A percentile compares a stretch with the other conserved stretches of the same genome.
Evolutionary conservation across 345 rosid species (phyloP).

Genomic region (Eucalyptus guilfoylei): DNA sequence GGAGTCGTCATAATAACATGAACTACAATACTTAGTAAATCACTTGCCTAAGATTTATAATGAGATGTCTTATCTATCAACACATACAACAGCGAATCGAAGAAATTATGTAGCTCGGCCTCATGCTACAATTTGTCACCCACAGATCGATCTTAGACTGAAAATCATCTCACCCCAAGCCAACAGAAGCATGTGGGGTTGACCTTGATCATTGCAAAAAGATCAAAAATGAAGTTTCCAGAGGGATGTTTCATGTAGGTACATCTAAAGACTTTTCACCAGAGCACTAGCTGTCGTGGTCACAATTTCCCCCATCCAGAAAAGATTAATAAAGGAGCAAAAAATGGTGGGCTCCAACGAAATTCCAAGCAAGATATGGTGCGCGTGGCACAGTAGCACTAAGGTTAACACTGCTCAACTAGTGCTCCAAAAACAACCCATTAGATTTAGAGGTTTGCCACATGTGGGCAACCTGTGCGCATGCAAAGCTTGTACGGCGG

Average conservation of each 20-base stretch:
- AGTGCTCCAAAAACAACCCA: not conserved
- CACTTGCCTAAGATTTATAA: not conserved
- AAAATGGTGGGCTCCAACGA: not conserved
- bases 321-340: not conserved
- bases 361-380: not conserved
- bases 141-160: not conserved
- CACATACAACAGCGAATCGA: not conserved
- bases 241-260: not conserved
- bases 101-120: not conserved
- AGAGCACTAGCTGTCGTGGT: not conserved
- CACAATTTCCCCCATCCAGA: not conserved
- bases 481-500: conserved; percentile 52
- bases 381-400: conserved; percentile 93
- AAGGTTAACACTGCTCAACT: not conserved
- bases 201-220: not conserved
- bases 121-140: not conserved
- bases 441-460: not conserved
- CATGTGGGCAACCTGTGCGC: conserved; percentile 35
- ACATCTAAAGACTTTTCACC: not conserved
- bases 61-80: not conserved
- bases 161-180: not conserved
- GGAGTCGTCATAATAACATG: not conserved
- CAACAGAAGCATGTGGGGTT: not conserved
- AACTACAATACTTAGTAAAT: not conserved
- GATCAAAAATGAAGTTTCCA: not conserved